Conservation (phyloP, 192 early-diverging fungal genomes). For the Ambispora gerdemannii region DNA sequence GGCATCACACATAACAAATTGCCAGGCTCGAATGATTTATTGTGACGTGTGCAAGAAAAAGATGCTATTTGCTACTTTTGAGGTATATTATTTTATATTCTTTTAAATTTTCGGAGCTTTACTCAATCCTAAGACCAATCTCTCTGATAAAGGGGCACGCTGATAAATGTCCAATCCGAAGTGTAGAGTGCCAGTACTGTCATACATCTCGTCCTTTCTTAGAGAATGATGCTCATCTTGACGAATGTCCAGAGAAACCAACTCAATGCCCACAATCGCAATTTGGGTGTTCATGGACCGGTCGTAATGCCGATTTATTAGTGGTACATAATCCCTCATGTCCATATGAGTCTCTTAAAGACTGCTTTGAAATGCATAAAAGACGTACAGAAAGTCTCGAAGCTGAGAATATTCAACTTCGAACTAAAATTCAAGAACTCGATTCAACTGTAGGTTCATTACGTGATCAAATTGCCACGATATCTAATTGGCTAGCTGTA, state of each 20-base stretch:
- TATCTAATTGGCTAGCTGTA: conserved; percentile 37
- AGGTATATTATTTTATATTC: too few relatives aligned
- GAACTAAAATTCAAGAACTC: conserved; percentile 37
- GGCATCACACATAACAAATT: conserved; percentile 53
- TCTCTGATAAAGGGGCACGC: conserved; percentile 53
- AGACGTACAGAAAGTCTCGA: conserved; percentile 39
- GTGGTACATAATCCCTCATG: conserved; percentile 50
- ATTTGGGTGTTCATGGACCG: conserved; percentile 64
- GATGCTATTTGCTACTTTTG: conserved; percentile 45
- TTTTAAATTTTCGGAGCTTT: too few relatives aligned
- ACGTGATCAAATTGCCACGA: conserved; percentile 32
- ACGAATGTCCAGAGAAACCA: conserved; percentile 42
- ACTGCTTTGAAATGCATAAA: conserved; percentile 48
- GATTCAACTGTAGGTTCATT: conserved; percentile 32
- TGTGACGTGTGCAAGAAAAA: conserved; percentile 57
- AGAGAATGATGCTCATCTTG: conserved; percentile 44
- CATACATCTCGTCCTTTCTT: background rate
- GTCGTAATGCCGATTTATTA: conserved; percentile 37
- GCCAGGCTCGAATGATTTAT: conserved; percentile 48
- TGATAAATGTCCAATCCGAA: conserved; percentile 52
- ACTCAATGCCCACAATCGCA: conserved; percentile 42
- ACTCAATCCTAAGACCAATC: background rate
- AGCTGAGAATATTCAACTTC: conserved; percentile 48
- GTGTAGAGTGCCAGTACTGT: conserved; percentile 48
- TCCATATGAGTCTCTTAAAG: conserved; percentile 59